Evolutionary conservation across 306 rosid genomes (phyloP), one percentile per base, ranked within the genome.

Genomic region (Quercus mongolica): DNA sequence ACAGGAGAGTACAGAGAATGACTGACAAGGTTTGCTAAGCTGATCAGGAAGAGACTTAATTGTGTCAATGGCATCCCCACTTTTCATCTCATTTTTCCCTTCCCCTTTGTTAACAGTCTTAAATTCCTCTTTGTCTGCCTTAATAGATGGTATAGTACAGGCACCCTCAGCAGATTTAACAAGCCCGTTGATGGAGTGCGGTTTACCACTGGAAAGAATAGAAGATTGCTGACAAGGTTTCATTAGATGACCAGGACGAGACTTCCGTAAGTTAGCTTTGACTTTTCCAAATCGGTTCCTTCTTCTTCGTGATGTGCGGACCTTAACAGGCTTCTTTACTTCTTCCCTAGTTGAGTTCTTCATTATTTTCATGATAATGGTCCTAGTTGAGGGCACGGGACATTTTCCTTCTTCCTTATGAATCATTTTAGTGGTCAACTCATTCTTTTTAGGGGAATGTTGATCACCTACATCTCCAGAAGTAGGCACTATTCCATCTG

Each of bases 1-100:
- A 71, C 82, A 85, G 69, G 83, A 81, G n/a, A 85, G 88, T 77
- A 85, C 71, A 81, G 84, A 73, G 67, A 87, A 86, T 18, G 80
- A 86, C 57, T 80, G 55, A 20, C 80, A 72, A 77, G 82, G 77
- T 55, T 55, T 62, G 26, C 54, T 56, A 52, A 65, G 74, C 83
- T 73, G 56, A 23, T 71, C 35, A 31, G 76, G 38, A 54, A 52
- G 62, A 52, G 52, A 19, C 33, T 72, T 62, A 54, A 75, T 38
- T 35, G 83, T 75, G 62, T 65, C 73, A 65, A 21, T 76, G 58
- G 33, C 76, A 69, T 74, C 78, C 73, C 79, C 54, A 17, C 67
- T 35, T n/a, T 55, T 65, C 69, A 70, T 82, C 38, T 35, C 79
- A 67, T 80, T 78, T 76, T 72, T 56, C 41, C 79, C 78, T 56